Percentiles rank a stretch among this genome's conserved stretches.
These are phyloP conservation scores for Amylocarpus encephaloides DNA, from an alignment of 2,329 filamentous ascomycete species.

Conservation along the genomic window DNA sequence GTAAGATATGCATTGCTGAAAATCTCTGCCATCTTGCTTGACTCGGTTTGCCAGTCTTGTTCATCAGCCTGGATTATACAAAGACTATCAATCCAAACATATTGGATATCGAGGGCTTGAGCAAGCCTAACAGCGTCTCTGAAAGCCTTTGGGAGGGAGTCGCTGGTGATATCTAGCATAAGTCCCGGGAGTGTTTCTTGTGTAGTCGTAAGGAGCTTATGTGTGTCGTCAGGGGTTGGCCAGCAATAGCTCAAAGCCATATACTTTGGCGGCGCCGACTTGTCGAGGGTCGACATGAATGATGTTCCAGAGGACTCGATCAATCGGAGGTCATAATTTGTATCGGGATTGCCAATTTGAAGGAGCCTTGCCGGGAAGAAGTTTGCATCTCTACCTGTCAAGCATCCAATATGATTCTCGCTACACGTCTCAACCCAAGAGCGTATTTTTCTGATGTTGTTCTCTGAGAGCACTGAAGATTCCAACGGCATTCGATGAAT, in stretches of 20 bases:
- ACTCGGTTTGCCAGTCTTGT: conserved; percentile 27
- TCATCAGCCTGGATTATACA: conserved; percentile 31
- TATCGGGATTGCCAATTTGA: conserved; percentile 1
- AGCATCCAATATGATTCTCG: conserved; percentile 1
- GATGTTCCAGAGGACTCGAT: neutral
- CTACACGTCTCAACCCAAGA: conserved; percentile 9
- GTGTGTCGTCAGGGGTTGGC: conserved; percentile 3
- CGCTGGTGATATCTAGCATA: neutral
- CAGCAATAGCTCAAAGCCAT: conserved; percentile 16
- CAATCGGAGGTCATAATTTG: neutral
- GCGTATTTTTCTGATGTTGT: conserved; percentile 6
- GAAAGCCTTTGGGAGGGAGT: conserved; percentile 13
- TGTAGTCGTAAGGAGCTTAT: conserved; percentile 12
- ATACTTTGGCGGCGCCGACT: neutral
- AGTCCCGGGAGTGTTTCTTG: conserved; percentile 2
- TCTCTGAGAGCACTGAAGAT: conserved; percentile 1
- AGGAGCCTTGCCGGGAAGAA: conserved; percentile 9
- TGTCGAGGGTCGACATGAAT: neutral
- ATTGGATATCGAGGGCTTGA: conserved; percentile 23
- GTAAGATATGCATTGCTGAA: conserved; percentile 18
- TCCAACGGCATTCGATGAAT: conserved; percentile 8
- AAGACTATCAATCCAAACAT: conserved; percentile 32
- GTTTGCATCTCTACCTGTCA: neutral
- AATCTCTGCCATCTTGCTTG: conserved; percentile 25
- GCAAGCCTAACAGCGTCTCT: conserved; percentile 13